Conservation (phyloP, 805 yeast species). For the Yarrowia porcina region DNA sequence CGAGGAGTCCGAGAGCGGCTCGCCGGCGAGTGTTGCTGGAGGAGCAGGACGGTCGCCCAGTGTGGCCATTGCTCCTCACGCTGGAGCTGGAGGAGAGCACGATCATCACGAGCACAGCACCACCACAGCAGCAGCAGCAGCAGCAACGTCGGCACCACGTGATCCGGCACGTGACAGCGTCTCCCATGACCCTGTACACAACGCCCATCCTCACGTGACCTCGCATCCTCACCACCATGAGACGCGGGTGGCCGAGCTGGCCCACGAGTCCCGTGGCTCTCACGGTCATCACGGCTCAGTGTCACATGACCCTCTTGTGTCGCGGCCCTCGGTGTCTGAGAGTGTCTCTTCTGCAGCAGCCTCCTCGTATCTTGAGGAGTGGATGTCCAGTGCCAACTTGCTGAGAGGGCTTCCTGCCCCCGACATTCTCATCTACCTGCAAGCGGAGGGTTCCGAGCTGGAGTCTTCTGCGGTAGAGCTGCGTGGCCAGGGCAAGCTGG, state of each 20-base stretch:
- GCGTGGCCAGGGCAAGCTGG: slow-evolving; percentile 29
- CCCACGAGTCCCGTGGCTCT: neutral
- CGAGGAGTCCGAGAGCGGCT: neutral
- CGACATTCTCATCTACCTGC: slow-evolving; percentile 31
- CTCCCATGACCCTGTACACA: neutral
- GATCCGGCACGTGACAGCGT: neutral
- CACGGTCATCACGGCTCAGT: neutral
- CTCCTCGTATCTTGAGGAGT: slow-evolving; percentile 26
- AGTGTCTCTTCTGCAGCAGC: neutral
- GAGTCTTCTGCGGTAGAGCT: slow-evolving; percentile 31
- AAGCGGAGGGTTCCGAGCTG: slow-evolving; percentile 29
- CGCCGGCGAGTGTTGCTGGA: neutral
- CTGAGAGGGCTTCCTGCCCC: slow-evolving; percentile 34
- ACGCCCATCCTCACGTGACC: neutral
- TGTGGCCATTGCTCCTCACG: neutral
- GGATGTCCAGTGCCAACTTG: slow-evolving; percentile 31
- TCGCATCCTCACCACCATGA: neutral
- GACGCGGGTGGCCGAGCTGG: neutral
- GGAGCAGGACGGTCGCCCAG: neutral
- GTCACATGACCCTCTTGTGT: neutral
- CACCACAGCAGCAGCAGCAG: no score
- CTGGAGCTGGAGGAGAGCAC: neutral
- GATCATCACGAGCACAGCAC: neutral
- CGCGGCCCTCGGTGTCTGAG: neutral
- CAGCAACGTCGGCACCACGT: neutral